phyloP scores from a whole-genome alignment of 768 basidiomycete species.

The Megacollybia marginata region DNA sequence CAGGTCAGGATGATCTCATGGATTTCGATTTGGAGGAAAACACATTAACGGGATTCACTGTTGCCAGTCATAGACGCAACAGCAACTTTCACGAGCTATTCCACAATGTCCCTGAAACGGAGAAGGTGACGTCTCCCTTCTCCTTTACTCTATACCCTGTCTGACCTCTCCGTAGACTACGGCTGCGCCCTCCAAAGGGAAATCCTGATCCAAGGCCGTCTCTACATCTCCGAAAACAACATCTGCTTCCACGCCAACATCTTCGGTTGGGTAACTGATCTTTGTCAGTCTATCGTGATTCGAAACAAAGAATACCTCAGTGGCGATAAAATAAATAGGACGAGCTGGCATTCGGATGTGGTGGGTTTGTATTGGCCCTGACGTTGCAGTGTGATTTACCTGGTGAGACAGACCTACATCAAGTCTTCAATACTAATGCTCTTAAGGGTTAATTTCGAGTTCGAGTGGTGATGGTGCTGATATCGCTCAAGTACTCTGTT shows the following conservation, averaged over 20 bases:
- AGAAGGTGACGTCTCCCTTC: conserved; percentile 70
- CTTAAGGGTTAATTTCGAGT: conserved; percentile 51
- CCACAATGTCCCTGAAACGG: conserved; percentile 82
- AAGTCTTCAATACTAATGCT: background rate
- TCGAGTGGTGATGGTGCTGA: conserved; percentile 44
- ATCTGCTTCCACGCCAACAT: conserved; percentile 99
- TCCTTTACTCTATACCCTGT: conserved; percentile 1
- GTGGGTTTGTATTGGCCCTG: conserved; percentile 46
- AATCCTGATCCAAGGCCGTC: conserved; percentile 90
- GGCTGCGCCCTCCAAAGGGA: conserved; percentile 96
- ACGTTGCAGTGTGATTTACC: conserved; percentile 59
- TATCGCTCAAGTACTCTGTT: conserved; percentile 54
- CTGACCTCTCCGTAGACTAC: conserved; percentile 57
- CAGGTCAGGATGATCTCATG: conserved; percentile 27
- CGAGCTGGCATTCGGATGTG: no score
- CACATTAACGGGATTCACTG: conserved; percentile 93
- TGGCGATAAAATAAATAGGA: no score
- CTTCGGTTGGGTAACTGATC: conserved; percentile 97
- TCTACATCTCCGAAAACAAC: conserved; percentile 98
- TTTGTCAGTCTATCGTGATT: conserved; percentile 32
- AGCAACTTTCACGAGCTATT: conserved; percentile 96
- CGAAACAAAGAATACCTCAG: no score
- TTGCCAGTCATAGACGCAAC: conserved; percentile 91
- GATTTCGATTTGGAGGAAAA: conserved; percentile 67
- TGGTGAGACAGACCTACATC: conserved; percentile 21